Evolutionary conservation across 176 grass and related monocot genomes (phyloP), one percentile per base, ranked within the genome.

Genomic region (Stipa capillata): DNA sequence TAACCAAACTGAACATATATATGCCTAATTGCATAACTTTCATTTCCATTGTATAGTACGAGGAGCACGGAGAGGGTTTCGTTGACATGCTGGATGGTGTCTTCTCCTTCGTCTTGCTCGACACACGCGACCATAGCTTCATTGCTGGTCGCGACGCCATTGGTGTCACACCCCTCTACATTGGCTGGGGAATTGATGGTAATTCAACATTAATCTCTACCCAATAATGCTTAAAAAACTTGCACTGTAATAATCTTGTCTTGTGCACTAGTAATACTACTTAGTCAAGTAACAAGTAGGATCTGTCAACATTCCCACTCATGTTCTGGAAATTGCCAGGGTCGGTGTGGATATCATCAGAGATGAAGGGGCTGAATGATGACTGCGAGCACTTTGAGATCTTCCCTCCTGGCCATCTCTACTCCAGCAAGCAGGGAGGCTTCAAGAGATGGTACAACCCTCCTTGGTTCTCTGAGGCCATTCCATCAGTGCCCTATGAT

Each of bases 371-470:
- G 0, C 32, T 94, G 20, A 81, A 88, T 77, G 89, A 97, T 73
- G 94, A 92, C 59, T 94, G 91, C 58, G 94, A 94, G 58, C 91
- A 94, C 49, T 97, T 92, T 33, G 91, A 97, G 71, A 76, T 90
- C 48, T 94, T 94, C 82, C 94, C 87, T n/a, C 94, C 94, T 7
- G 89, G 91, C 0, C 82, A 94, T 70, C 75, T 97, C 66, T 97
- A 90, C 87, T 90, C 91, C 49, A 86, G 86, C 87, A 94, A 40
- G 2, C 57, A 35, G 17, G 80, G 76, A 8, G 49, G 63, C 10
- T 94, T 87, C 73, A 88, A 69, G 71, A 76, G 94, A 66, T 97
- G 94, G 94, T 97, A 97, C 79, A 97, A 86, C 50, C 94, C 94
- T 1, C 65, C 72, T 0, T 97, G 94, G 91, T 94, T 72, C 79